Conservation (phyloP, 78 protist species). For the Chrysochromulina parva region DNA sequence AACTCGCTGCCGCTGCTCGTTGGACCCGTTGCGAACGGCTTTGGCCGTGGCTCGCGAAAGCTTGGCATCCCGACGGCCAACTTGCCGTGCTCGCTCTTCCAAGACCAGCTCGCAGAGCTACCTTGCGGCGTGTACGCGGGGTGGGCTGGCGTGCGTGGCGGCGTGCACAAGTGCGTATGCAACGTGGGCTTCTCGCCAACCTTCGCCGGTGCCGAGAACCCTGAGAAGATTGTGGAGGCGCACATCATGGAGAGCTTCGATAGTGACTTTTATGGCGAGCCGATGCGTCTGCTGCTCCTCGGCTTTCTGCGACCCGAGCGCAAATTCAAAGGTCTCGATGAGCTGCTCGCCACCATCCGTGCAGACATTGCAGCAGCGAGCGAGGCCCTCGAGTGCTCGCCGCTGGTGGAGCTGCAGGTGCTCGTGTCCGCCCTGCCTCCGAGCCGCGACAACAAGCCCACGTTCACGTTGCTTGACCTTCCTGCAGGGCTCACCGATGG, state of each 20-base stretch:
- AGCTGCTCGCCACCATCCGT: neutral
- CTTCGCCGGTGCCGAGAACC: neutral
- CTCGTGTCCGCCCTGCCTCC: too few species aligned
- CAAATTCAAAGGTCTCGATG: neutral
- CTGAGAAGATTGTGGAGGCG: conserved; percentile 9
- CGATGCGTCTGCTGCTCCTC: neutral
- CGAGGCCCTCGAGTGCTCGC: too few species aligned
- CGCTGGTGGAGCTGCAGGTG: too few species aligned
- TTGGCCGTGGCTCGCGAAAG: neutral
- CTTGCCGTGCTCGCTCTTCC: neutral
- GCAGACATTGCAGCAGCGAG: too few species aligned
- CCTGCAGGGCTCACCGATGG: too few species aligned
- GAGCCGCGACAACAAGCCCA: too few species aligned
- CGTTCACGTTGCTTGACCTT: too few species aligned
- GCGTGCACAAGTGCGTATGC: neutral
- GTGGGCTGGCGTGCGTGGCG: neutral
- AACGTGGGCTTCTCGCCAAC: conserved; percentile 9
- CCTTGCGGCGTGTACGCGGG: neutral
- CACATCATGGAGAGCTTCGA: neutral
- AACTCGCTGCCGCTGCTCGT: too few species aligned
- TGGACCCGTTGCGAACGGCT: neutral
- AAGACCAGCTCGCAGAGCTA: neutral
- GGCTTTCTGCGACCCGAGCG: neutral
- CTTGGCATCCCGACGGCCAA: conserved; percentile 17
- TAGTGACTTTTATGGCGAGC: neutral